Conservation (phyloP, 1,139 yeast species). For the Protomyces pachydermus region DNA sequence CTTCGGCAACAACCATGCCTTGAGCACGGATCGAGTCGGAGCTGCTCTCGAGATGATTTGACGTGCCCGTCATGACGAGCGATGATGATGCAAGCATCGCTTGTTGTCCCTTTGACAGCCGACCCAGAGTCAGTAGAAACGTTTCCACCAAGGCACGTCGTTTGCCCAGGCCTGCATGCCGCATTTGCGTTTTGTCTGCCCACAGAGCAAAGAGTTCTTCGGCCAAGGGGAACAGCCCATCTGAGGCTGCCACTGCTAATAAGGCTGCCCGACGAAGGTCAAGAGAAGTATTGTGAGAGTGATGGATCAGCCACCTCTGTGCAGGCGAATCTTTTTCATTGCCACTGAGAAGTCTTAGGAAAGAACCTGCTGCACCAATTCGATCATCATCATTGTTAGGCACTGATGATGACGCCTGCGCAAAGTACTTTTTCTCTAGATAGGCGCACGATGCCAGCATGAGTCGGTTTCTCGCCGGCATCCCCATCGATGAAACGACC, state of each 20-base stretch:
- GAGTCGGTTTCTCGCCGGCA: not conserved
- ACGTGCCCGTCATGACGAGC: constrained; percentile 1
- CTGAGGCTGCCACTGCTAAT: not conserved
- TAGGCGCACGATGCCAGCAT: not conserved
- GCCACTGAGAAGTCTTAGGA: not conserved
- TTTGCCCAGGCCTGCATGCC: not conserved
- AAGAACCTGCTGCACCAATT: constrained; percentile 4
- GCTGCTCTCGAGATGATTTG: constrained; percentile 8
- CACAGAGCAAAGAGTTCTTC: constrained; percentile 1
- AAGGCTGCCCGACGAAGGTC: constrained; percentile 7
- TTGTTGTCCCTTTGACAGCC: not conserved
- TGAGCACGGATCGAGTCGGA: constrained; percentile 6
- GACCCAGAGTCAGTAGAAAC: constrained; percentile 1
- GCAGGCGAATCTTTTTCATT: not conserved
- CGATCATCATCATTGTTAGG: not conserved
- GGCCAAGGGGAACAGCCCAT: not conserved
- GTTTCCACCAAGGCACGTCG: constrained; percentile 10
- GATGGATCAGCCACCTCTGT: not conserved
- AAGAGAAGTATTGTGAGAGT: not conserved
- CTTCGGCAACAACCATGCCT: constrained; percentile 24
- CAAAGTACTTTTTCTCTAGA: not conserved
- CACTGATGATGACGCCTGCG: not conserved
- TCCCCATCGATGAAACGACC: not conserved
- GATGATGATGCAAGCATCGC: not conserved
- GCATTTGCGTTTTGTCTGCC: constrained; percentile 6